Conservation (phyloP, 257 asterid genomes). For the Solanum sejunctum region DNA sequence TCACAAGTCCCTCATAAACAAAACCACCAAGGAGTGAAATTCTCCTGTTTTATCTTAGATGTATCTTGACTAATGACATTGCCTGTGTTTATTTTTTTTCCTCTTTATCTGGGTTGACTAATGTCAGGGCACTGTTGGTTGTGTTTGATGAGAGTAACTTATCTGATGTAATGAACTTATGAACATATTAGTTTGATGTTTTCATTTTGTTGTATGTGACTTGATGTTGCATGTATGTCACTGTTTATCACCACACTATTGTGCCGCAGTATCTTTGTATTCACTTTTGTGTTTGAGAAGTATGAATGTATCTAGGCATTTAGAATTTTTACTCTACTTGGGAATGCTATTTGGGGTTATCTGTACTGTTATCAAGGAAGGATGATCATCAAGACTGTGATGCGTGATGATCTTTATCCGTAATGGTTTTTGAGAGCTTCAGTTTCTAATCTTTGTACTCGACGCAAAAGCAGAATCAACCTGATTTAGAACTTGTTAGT, state of each 20-base stretch:
- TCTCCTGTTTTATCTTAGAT: neutral
- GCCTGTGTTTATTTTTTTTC: neutral
- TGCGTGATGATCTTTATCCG: neutral
- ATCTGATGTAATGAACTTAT: neutral
- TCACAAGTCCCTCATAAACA: conserved; percentile 97
- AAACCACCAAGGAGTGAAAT: conserved; percentile 84
- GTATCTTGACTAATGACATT: neutral
- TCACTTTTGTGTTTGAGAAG: neutral
- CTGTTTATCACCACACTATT: neutral
- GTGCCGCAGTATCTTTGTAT: neutral
- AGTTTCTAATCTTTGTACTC: neutral
- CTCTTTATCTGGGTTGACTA: neutral
- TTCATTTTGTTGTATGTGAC: neutral
- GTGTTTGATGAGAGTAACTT: neutral
- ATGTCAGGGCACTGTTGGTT: neutral
- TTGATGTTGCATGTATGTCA: neutral
- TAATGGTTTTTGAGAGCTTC: neutral
- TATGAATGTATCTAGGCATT: neutral
- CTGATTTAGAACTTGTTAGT: neutral
- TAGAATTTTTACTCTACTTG: neutral
- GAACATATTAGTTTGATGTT: neutral
- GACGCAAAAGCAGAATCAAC: neutral
- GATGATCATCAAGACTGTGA: neutral
- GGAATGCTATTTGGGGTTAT: neutral
- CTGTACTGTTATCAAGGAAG: neutral